Base-by-base conservation (phyloP, 345 rosid genomes). In the Acer saccharum region DNA sequence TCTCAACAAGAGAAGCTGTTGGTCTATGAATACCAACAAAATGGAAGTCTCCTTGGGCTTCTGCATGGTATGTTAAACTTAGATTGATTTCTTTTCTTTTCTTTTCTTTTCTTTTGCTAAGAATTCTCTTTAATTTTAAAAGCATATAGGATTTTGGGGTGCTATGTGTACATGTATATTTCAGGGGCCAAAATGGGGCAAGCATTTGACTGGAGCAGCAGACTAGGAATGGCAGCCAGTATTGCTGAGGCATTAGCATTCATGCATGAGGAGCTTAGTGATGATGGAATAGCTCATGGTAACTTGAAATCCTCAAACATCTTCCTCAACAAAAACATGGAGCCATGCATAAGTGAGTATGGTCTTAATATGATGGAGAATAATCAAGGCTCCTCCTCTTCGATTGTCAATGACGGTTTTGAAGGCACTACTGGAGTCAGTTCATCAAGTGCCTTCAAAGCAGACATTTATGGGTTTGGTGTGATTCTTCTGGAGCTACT, bases 301-400 rank as follows among this genome's bases (percentile, higher is more conserved):
- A 89, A 87, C 81, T 76, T 91, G 69, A 91, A 91, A 79, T 87
- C 94, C 63, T 85, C 89, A 50, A 89, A 91, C 84, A 86, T 91
- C 61, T 44, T 91, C 67, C 74, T 91, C 39, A 77, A 83, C 75
- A 82, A 71, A 41, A 79, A 77, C 79, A 85, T 89, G 90, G 86
- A 89, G 71, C 86, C 92, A 20, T 83, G 85, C 89, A 77, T 90
- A 52, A 89, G 94, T 72, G 92, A 90, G 79, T 87, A 90, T 39
- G 94, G 94, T 44, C 90, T 89, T 20, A 80, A 78, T 83, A 21
- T 10, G 1, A 60, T 12, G 21, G 80, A 86, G 27, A 60, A 20
- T 10, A 55, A 71, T 76, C 72, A 43, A 78, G 71, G 46, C 58
- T 25, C 79, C 58, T 61, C 77, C 16, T 10, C 62, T 20, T 57